Conservation (phyloP, 1,139 yeast genomes). For the Pichiaceae sp. region DNA sequence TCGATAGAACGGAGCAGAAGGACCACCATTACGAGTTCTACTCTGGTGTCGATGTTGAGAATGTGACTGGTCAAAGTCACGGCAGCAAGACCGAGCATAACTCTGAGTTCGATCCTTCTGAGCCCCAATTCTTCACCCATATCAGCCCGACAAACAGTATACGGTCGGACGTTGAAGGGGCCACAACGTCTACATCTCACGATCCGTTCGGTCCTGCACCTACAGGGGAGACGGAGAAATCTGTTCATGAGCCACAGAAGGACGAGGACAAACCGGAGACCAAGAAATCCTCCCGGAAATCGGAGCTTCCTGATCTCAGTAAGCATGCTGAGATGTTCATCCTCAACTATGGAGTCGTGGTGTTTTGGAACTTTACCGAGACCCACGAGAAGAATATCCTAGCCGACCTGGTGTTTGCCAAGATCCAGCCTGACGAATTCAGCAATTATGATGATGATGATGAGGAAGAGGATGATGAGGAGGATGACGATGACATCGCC, state of each 20-base stretch:
- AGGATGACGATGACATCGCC: conserved; percentile 17
- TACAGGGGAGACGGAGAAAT: no score
- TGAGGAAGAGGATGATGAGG: conserved; percentile 20
- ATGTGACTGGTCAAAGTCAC: not conserved
- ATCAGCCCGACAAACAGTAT: conserved; percentile 22
- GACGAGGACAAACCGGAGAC: no score
- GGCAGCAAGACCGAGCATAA: conserved; percentile 6
- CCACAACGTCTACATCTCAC: no score
- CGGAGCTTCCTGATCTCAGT: conserved; percentile 36
- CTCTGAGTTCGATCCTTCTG: conserved; percentile 50
- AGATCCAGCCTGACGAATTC: conserved; percentile 28
- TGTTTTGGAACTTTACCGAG: conserved; percentile 94
- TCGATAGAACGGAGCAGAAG: conserved; percentile 72
- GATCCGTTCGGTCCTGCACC: not conserved
- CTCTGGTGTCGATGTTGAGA: conserved; percentile 47
- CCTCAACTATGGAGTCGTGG: conserved; percentile 88
- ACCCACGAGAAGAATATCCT: conserved; percentile 85
- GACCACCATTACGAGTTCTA: conserved; percentile 90
- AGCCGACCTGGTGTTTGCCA: conserved; percentile 84
- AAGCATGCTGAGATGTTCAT: conserved; percentile 90
- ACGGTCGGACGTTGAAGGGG: no score
- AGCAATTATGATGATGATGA: conserved; percentile 22
- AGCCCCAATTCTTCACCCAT: conserved; percentile 52
- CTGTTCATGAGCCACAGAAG: no score
- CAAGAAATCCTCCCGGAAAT: not conserved